phyloP scores from a whole-genome alignment of 2,329 filamentous ascomycete genomes.

The Aspergillus fumigatus region DNA sequence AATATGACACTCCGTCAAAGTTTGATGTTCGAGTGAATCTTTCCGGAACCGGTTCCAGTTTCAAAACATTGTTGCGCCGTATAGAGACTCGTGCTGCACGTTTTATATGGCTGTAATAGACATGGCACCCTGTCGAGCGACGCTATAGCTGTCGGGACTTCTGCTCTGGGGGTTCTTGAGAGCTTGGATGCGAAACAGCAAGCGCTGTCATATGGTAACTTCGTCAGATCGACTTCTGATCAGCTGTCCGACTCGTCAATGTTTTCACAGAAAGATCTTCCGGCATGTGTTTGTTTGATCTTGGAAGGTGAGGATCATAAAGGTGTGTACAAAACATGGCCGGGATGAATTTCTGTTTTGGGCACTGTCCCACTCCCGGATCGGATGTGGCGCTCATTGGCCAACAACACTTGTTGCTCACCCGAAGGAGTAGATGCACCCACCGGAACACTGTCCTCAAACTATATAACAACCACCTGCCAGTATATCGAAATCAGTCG shows the following conservation, averaged over 20 bases:
- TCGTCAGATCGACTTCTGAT: too few species aligned
- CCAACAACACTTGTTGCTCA: not conserved
- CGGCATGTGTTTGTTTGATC: too few species aligned
- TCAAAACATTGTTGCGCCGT: too few species aligned
- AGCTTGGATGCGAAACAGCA: too few species aligned
- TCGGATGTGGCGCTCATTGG: not conserved
- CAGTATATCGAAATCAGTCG: not conserved
- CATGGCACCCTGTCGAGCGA: not conserved
- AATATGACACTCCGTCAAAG: not conserved
- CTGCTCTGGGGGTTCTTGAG: not conserved
- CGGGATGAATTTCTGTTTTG: not conserved
- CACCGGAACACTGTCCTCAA: not conserved
- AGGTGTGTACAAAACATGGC: not conserved
- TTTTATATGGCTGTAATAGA: too few species aligned
- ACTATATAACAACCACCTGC: not conserved
- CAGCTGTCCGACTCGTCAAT: too few species aligned
- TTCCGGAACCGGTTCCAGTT: too few species aligned
- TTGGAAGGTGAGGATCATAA: not conserved
- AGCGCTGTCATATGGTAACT: too few species aligned
- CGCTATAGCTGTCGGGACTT: not conserved
- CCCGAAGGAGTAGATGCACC: not conserved
- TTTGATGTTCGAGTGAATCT: too few species aligned
- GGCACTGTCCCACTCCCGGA: not conserved
- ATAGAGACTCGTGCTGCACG: too few species aligned
- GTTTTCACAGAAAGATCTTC: too few species aligned